Evolutionary conservation across 192 early-diverging fungal genomes (phyloP), one percentile per base, ranked within the genome.

Genomic region (Kickxella alabastrina): DNA sequence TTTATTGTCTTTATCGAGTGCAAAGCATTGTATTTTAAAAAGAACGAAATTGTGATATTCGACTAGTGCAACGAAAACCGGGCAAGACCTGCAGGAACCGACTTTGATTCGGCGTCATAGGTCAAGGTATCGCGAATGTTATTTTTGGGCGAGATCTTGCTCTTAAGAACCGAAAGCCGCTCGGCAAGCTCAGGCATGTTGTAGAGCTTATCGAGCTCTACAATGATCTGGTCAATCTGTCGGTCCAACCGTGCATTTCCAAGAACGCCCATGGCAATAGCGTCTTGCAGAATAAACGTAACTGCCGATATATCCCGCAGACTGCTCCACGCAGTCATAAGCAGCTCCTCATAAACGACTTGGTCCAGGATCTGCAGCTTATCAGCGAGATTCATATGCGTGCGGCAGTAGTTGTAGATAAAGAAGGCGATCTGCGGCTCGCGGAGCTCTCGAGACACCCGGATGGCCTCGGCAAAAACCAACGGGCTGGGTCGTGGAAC

Each of bases 351-450:
- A 45, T 61, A 72, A 24, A 72, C 49, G 1, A 27, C 25, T 0
- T 50, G n/a, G 24, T 60, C 45, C 24, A 72, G 43, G 17, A 72
- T 57, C 0, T 52, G 52, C 25, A 64, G 49, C 49, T 59, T 54
- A 54, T 65, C 54, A 1, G 22, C 31, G n/a, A 65, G 43, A 5
- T 46, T 24, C 51, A 72, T 17, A 9, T 40, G 41, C 7, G 49
- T 52, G 35, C 57, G 57, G 24, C 69, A 72, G 34, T 55, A 41
- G 44, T 56, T 59, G 49, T 60, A 72, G 10, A 65, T 23, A 28
- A 47, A 72, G 28, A 52, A 43, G 6, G 45, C 69, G 10, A 64
- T 44, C 25, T 31, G 44, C 1, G 69, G 69, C 17, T 37, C 57
- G 8, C 50, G 40, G 10, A 65, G 35, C 39, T 72, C 69, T 17